A percentile compares a stretch with the other conserved stretches of the same genome.
phyloP scores from a whole-genome alignment of 768 basidiomycete genomes.

The Leccinum subgranulosum region DNA sequence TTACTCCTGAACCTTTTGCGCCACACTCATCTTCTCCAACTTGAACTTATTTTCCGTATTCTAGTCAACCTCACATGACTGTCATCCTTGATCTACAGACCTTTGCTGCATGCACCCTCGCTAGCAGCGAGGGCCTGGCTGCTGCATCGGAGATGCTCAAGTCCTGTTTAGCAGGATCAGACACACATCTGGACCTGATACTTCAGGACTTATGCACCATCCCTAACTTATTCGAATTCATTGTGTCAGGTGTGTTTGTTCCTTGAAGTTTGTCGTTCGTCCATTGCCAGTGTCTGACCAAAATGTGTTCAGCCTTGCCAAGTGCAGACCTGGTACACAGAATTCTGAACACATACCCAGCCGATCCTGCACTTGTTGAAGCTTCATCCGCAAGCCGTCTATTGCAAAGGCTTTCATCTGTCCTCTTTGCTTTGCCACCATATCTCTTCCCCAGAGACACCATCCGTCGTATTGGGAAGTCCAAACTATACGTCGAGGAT shows the following conservation, averaged over 20 bases:
- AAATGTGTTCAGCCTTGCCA: slow-evolving; percentile 12
- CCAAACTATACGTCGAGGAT: slow-evolving; percentile 22
- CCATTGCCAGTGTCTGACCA: background rate
- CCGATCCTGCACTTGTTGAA: slow-evolving; percentile 17
- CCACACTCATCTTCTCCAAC: too few relatives aligned
- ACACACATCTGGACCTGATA: slow-evolving; percentile 19
- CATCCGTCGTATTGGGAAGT: slow-evolving; percentile 12
- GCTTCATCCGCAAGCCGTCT: slow-evolving; percentile 22
- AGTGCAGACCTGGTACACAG: slow-evolving; percentile 17
- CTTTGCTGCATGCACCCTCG: slow-evolving; percentile 18
- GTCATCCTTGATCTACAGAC: slow-evolving; percentile 10
- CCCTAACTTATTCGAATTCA: slow-evolving; percentile 26
- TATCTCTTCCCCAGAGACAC: slow-evolving; percentile 11
- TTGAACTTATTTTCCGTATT: too few relatives aligned
- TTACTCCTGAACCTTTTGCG: too few relatives aligned
- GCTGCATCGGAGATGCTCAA: slow-evolving; percentile 13
- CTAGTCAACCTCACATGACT: background rate
- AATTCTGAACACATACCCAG: slow-evolving; percentile 36
- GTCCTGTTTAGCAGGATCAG: slow-evolving; percentile 26
- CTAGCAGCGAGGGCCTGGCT: slow-evolving; percentile 16
- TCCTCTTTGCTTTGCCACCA: slow-evolving; percentile 22
- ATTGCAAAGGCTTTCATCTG: slow-evolving; percentile 26
- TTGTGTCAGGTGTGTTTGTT: slow-evolving; percentile 26
- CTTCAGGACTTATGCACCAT: slow-evolving; percentile 26
- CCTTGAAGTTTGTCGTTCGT: background rate